Evolutionary conservation across 345 rosid species (phyloP), one percentile per base, ranked within the genome.

Genomic region (Aquilaria malaccensis): DNA sequence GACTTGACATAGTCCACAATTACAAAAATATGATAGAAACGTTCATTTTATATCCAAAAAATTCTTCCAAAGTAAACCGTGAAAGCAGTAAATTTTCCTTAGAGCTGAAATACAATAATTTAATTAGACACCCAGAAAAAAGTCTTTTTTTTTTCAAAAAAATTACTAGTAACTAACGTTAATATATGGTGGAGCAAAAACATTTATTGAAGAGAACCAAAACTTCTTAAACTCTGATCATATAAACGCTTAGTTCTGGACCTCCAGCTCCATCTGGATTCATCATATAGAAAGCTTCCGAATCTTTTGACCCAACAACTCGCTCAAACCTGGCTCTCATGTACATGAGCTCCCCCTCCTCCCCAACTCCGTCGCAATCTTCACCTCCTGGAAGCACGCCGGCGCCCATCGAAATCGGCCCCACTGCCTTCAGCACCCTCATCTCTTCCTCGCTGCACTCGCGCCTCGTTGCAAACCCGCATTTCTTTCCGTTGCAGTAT

Each of bases 231-330:
- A 74, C 89, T 77, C 97, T 87, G 45, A 87, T 82, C 78, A 89
- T 63, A 73, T 82, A 93, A 32, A 93, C 69, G 76, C 97, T 87
- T 33, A 93, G 97, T 69, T 93, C 97, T 50, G 96, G 97, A n/a
- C 98, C 95, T 13, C 89, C 89, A 55, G 70, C 56, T 32, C 84
- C 86, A 55, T 85, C 95, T 33, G 94, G 98, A 74, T 81, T 93
- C 87, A 93, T 75, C 98, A 93, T 93, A 73, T 93, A 87, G 65
- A 89, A 93, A 5, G 98, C 95, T 60, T 93, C 96, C 2, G 98
- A 92, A 63, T 92, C 93, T 70, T 74, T 85, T 4, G 97, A 89
- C 29, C 98, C 98, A 0, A 83, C 83, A 50, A 93, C 98, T 73
- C 98, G 71, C 78, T 93, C 97, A 55, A 89, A 89, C 72, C 88